These are phyloP conservation scores for Odonthalia washingtoniensis DNA, from an alignment of 31 red algal genomes.

Conservation along the genomic window DNA sequence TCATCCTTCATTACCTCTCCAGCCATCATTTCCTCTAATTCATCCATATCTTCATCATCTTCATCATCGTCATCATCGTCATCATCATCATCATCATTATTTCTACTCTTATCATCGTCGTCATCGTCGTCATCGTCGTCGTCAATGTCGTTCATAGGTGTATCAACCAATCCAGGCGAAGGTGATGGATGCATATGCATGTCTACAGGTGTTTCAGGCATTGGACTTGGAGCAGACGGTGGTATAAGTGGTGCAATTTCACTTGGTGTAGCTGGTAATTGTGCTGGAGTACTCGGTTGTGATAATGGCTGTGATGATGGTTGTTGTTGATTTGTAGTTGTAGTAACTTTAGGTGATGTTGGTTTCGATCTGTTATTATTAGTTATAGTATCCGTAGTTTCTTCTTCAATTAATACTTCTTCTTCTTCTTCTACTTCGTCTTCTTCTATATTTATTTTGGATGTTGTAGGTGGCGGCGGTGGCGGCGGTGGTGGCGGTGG, in stretches of 20 bases:
- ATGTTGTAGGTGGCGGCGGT: no score
- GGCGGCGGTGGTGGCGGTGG: constrained; percentile 40
- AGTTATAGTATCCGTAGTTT: constrained; percentile 31
- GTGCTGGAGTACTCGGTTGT: constrained; percentile 3
- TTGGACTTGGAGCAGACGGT: neutral
- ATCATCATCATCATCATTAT: neutral
- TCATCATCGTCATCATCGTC: constrained; percentile 61
- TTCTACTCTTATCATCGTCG: neutral
- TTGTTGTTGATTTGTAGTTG: neutral
- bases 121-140: constrained; percentile 39
- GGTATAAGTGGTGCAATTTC: neutral
- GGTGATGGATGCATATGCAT: constrained; percentile 42
- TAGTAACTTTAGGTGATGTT: neutral
- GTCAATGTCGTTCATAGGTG: constrained; percentile 21
- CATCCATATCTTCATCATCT: constrained; percentile 67
- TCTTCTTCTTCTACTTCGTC: no score
- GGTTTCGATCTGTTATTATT: constrained; percentile 23
- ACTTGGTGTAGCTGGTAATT: neutral
- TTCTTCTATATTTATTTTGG: no score
- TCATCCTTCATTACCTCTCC: constrained; percentile 64
- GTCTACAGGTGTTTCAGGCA: constrained; percentile 16
- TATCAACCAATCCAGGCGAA: constrained; percentile 21
- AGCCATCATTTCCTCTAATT: constrained; percentile 59
- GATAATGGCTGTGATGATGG: neutral
- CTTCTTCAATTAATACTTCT: constrained; percentile 78